Conservation (phyloP, 2,329 filamentous ascomycete genomes). For the Aspergillus eucalypticola region DNA sequence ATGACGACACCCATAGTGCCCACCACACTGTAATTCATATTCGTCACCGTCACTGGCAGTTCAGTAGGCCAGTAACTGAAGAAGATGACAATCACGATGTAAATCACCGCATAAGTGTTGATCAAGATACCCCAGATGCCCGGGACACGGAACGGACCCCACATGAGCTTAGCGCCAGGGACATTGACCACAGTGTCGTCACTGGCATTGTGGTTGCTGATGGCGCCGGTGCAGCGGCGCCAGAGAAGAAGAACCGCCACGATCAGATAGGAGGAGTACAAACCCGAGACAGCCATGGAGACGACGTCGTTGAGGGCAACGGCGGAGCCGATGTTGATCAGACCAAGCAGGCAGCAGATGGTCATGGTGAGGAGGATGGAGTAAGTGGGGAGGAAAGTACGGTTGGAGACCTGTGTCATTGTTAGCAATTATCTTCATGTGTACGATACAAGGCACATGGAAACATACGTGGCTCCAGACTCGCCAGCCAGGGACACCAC, state of each 20-base stretch:
- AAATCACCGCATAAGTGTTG: slow-evolving; percentile 48
- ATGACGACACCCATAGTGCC: slow-evolving; percentile 45
- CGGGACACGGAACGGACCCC: slow-evolving; percentile 32
- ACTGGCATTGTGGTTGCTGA: slow-evolving; percentile 18
- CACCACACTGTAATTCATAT: slow-evolving; percentile 51
- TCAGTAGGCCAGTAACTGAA: slow-evolving; percentile 52
- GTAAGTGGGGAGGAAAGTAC: slow-evolving; percentile 29
- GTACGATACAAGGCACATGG: too few relatives aligned
- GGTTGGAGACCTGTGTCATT: slow-evolving; percentile 21
- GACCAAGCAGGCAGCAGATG: slow-evolving; percentile 30
- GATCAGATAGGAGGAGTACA: slow-evolving; percentile 34
- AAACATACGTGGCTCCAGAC: slow-evolving; percentile 28
- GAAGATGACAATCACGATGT: slow-evolving; percentile 50
- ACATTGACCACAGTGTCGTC: slow-evolving; percentile 26
- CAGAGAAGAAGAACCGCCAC: slow-evolving; percentile 30
- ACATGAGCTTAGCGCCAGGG: slow-evolving; percentile 29
- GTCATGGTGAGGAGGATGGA: slow-evolving; percentile 29
- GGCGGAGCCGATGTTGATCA: slow-evolving; percentile 37
- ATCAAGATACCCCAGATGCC: slow-evolving; percentile 43
- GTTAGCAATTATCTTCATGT: too few relatives aligned
- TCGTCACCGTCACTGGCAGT: slow-evolving; percentile 37
- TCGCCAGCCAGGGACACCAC: slow-evolving; percentile 29
- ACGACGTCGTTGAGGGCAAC: slow-evolving; percentile 37
- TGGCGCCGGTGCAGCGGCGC: slow-evolving; percentile 27
- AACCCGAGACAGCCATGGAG: slow-evolving; percentile 35